A percentile compares a stretch with the other conserved stretches of the same genome.
These are phyloP conservation scores for Cercis canadensis DNA, from an alignment of 306 rosid species.

Conservation along the genomic window DNA sequence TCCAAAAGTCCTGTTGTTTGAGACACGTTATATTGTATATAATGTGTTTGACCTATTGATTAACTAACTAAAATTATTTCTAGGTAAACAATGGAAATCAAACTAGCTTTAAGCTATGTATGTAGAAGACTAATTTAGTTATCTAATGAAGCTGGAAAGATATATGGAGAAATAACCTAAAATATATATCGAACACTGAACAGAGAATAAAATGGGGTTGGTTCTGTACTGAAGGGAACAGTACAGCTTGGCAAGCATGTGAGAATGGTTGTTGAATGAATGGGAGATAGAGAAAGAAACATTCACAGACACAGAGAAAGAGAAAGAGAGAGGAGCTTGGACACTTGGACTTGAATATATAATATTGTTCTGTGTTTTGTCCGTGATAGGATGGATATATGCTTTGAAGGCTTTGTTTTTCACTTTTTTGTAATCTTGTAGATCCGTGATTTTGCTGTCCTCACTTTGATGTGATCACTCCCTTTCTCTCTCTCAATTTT, in stretches of 20 bases:
- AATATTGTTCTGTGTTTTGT: constrained; percentile 32
- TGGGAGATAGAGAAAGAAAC: constrained; percentile 31
- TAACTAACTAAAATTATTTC: not conserved
- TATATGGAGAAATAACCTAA: not conserved
- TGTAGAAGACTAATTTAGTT: no score
- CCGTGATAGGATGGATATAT: constrained; percentile 35
- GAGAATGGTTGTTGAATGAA: constrained; percentile 30
- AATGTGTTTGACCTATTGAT: not conserved
- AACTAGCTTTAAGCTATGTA: not conserved
- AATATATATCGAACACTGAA: not conserved
- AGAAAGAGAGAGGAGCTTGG: not conserved
- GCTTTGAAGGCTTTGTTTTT: constrained; percentile 2
- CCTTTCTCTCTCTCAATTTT: not conserved
- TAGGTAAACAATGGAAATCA: not conserved
- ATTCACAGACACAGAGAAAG: no score
- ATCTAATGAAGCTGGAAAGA: no score
- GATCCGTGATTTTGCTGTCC: constrained; percentile 63
- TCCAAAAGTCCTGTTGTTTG: no score
- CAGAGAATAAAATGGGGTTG: constrained; percentile 13
- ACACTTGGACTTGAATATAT: constrained; percentile 25
- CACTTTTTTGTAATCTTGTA: constrained; percentile 47
- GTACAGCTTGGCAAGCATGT: constrained; percentile 54
- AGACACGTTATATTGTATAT: not conserved
- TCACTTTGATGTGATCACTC: constrained; percentile 47
- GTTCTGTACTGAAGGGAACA: constrained; percentile 10